A percentile compares a stretch with the other conserved stretches of the same genome.
Evolutionary conservation across 495 filamentous ascomycete species (phyloP).

Genomic region (Schizothecium vesticola): DNA sequence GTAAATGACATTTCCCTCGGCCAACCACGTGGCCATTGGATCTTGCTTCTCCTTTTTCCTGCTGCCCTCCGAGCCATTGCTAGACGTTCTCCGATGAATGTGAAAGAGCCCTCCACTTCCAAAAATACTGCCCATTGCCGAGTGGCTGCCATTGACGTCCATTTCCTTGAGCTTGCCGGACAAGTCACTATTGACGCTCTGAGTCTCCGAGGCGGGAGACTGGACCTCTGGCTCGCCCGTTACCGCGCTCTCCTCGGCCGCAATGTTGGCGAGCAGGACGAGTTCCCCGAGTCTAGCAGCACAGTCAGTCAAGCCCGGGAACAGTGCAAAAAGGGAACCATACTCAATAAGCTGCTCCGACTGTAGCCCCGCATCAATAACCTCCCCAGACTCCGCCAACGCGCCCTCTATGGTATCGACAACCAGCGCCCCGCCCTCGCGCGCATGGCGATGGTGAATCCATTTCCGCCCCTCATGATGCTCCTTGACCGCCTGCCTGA

Average conservation of each 20-base stretch:
- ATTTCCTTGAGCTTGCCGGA: conserved; percentile 20
- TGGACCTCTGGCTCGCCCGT: conserved; percentile 5
- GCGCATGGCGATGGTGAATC: conserved; percentile 29
- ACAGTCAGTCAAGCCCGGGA: conserved; percentile 15
- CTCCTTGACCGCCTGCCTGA: conserved; percentile 59
- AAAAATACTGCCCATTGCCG: conserved; percentile 28
- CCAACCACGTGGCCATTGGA: conserved; percentile 63
- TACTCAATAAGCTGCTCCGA: conserved; percentile 72
- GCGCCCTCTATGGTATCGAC: conserved; percentile 80
- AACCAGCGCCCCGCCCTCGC: conserved; percentile 71
- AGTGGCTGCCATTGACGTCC: conserved; percentile 20
- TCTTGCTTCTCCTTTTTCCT: conserved; percentile 41
- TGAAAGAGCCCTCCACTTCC: conserved; percentile 12
- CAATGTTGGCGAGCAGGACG: conserved; percentile 52
- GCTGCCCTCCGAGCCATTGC: conserved; percentile 15
- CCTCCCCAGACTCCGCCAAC: conserved; percentile 80
- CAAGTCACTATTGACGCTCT: conserved; percentile 12
- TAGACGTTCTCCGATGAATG: conserved; percentile 22
- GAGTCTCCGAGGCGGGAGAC: conserved; percentile 10
- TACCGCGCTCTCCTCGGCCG: conserved; percentile 18
- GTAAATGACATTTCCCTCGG: conserved; percentile 78
- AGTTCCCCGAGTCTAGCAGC: conserved; percentile 59
- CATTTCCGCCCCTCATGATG: conserved; percentile 45
- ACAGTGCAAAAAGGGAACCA: conserved; percentile 12
- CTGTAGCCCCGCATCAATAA: conserved; percentile 69